phyloP scores from a whole-genome alignment of 768 basidiomycete species.

The Lactifluus piperatus region DNA sequence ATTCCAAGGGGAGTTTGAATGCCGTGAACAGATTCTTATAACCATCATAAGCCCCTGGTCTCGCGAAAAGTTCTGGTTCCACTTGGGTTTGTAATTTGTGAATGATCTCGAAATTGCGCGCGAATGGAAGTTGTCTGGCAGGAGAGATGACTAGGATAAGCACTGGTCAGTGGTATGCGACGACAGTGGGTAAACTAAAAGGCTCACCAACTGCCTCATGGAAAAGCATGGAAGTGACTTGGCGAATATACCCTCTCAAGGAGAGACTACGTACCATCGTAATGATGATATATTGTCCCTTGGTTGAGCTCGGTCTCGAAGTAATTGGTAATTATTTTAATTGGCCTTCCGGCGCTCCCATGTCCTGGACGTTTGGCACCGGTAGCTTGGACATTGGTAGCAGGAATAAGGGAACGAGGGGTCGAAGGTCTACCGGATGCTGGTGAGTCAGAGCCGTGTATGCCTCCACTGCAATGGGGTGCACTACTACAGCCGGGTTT shows the following conservation, averaged over 20 bases:
- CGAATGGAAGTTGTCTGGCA: constrained; percentile 57
- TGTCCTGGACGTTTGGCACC: constrained; percentile 63
- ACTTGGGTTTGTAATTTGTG: constrained; percentile 47
- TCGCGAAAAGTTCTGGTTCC: constrained; percentile 61
- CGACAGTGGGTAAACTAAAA: neutral
- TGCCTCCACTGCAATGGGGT: constrained; percentile 17
- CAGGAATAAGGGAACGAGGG: constrained; percentile 25
- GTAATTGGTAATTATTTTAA: constrained; percentile 47
- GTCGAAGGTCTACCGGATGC: constrained; percentile 21
- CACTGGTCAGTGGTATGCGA: neutral
- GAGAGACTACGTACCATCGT: constrained; percentile 50
- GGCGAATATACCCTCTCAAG: neutral
- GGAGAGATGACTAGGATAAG: constrained; percentile 48
- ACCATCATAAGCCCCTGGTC: constrained; percentile 69
- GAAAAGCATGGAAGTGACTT: neutral
- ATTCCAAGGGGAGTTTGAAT: constrained; percentile 50
- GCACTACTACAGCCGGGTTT: neutral
- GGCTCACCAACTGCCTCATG: constrained; percentile 35
- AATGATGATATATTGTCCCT: constrained; percentile 63
- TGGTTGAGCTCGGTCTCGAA: constrained; percentile 56
- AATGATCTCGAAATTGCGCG: constrained; percentile 65
- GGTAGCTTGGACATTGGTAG: constrained; percentile 38
- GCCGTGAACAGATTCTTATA: constrained; percentile 68
- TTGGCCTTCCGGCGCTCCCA: constrained; percentile 44
- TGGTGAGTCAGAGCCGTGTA: constrained; percentile 25